Conservation (phyloP, 768 basidiomycete genomes). For the Rhizopogon vulgaris region DNA sequence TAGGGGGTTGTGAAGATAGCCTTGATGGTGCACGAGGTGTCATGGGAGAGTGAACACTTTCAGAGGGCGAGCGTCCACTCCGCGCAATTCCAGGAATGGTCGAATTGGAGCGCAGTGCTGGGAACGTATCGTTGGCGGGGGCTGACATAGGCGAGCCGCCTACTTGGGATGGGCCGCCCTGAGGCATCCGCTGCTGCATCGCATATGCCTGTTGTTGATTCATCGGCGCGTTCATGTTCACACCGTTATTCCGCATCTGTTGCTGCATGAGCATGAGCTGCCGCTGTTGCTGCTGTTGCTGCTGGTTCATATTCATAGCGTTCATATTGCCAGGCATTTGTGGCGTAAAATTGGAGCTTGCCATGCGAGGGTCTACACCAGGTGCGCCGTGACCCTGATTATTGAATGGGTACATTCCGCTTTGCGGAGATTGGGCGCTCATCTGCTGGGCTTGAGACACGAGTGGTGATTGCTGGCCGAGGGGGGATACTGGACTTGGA, state of each 20-base stretch:
- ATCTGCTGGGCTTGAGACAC: conserved; percentile 24
- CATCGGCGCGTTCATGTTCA: conserved; percentile 20
- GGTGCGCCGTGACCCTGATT: conserved; percentile 16
- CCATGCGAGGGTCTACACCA: conserved; percentile 27
- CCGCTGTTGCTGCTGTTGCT: conserved; percentile 43
- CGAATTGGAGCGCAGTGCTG: conserved; percentile 50
- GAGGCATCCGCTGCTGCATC: conserved; percentile 40
- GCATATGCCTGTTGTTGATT: conserved; percentile 28
- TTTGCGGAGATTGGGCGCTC: conserved; percentile 23
- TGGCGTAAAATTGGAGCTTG: conserved; percentile 18
- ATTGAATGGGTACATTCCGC: conserved; percentile 24
- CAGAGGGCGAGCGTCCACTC: conserved; percentile 71
- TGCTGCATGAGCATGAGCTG: conserved; percentile 38
- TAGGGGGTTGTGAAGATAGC: conserved; percentile 37
- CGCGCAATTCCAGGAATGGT: conserved; percentile 71
- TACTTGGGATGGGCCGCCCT: conserved; percentile 32
- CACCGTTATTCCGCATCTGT: conserved; percentile 24
- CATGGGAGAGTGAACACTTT: conserved; percentile 42
- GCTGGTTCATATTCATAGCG: conserved; percentile 30
- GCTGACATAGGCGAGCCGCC: conserved; percentile 39
- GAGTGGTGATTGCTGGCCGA: conserved; percentile 22
- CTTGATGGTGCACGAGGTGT: conserved; percentile 31
- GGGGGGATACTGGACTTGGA: conserved; percentile 24
- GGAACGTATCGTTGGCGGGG: conserved; percentile 36
- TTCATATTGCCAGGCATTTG: conserved; percentile 25